phyloP scores from a whole-genome alignment of 1,139 yeast genomes.

The Lizanozyma gosingica region DNA sequence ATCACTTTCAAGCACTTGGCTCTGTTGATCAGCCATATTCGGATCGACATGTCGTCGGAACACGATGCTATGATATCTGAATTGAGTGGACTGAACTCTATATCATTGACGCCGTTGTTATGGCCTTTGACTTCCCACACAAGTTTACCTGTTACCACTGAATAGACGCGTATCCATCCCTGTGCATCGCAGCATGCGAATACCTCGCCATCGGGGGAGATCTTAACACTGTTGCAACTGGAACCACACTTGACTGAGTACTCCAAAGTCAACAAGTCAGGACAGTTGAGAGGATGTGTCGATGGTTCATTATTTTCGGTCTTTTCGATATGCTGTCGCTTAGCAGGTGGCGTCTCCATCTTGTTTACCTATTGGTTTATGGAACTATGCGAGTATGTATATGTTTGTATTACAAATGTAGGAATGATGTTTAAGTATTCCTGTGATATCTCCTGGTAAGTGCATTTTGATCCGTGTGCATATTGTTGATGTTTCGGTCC shows the following conservation, averaged over 20 bases:
- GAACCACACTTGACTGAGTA: background rate
- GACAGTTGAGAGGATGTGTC: too few species aligned
- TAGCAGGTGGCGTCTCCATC: background rate
- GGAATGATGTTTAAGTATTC: too few species aligned
- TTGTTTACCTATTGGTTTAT: too few species aligned
- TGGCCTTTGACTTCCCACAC: slow-evolving; percentile 49
- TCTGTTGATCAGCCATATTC: slow-evolving; percentile 57
- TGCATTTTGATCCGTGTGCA: too few species aligned
- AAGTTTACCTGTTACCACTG: slow-evolving; percentile 15
- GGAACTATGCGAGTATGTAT: too few species aligned
- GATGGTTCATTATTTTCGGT: too few species aligned
- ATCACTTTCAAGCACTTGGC: slow-evolving; percentile 50
- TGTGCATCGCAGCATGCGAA: slow-evolving; percentile 44
- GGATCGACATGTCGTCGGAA: slow-evolving; percentile 76
- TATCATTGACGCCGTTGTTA: slow-evolving; percentile 56
- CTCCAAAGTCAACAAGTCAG: background rate
- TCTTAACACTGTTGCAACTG: slow-evolving; percentile 23
- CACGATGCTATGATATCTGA: slow-evolving; percentile 71
- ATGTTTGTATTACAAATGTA: too few species aligned
- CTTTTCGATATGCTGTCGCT: background rate
- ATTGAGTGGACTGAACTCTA: slow-evolving; percentile 67
- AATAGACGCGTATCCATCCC: background rate
- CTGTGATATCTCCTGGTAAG: too few species aligned
- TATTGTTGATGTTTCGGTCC: too few species aligned
- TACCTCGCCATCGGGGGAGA: slow-evolving; percentile 56